A percentile compares a stretch with the other conserved stretches of the same genome.
Evolutionary conservation across 2,329 filamentous ascomycete genomes (phyloP).

Genomic region (Pseudogymnoascus destructans): DNA sequence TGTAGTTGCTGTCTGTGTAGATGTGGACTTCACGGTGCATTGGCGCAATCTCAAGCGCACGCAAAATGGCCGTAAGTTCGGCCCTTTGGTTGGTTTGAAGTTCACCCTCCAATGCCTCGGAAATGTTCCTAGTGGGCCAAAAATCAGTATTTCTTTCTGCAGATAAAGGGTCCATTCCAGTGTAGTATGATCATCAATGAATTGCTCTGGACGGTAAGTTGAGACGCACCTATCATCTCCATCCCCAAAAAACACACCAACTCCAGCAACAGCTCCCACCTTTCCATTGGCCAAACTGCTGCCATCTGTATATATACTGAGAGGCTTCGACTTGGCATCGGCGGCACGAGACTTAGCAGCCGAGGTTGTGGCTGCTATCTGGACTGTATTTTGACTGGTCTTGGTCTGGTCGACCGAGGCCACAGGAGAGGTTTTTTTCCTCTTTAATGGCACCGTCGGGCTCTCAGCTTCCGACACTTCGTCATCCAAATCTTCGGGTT

Average conservation of each 20-base stretch:
- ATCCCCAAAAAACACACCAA: slow-evolving; percentile 51
- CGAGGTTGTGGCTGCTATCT: slow-evolving; percentile 11
- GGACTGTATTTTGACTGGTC: not conserved
- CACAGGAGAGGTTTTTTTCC: slow-evolving; percentile 19
- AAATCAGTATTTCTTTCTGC: slow-evolving; percentile 5
- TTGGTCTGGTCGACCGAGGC: slow-evolving; percentile 27
- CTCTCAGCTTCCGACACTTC: slow-evolving; percentile 31
- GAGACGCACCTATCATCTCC: slow-evolving; percentile 38
- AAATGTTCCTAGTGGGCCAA: slow-evolving; percentile 39
- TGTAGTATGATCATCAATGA: not conserved
- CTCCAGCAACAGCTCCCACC: slow-evolving; percentile 40
- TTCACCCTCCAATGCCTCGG: slow-evolving; percentile 22
- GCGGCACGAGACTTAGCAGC: slow-evolving; percentile 14
- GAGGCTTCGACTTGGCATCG: slow-evolving; percentile 17
- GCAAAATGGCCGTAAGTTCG: slow-evolving; percentile 79
- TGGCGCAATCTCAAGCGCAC: slow-evolving; percentile 66
- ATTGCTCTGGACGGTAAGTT: not conserved
- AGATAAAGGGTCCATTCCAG: not conserved
- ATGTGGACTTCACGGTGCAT: slow-evolving; percentile 59
- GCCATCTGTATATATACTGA: slow-evolving; percentile 49
- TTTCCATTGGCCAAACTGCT: slow-evolving; percentile 47
- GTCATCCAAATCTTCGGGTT: slow-evolving; percentile 25
- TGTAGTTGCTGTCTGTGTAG: slow-evolving; percentile 78
- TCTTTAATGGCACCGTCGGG: not conserved
- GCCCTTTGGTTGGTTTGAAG: slow-evolving; percentile 88